phyloP scores from a whole-genome alignment of 2,329 filamentous ascomycete genomes.

The Beauveria rudraprayagi region DNA sequence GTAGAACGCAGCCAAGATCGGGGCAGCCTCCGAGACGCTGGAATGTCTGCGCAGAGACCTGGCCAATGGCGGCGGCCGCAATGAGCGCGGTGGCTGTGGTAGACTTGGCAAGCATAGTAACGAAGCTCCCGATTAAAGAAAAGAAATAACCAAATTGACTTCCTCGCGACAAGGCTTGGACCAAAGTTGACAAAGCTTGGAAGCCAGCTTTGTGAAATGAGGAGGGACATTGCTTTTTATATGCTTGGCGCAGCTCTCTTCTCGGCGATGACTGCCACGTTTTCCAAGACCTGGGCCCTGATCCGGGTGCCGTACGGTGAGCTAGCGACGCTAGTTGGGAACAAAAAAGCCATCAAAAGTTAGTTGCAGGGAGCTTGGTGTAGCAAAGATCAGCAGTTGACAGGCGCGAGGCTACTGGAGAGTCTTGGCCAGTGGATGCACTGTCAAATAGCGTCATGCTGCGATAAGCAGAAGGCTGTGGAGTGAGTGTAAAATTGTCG shows the following conservation, averaged over 20 bases:
- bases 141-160: neutral
- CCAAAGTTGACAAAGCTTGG: neutral
- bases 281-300: neutral
- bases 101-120: constrained; percentile 29
- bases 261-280: neutral
- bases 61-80: constrained; percentile 24
- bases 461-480: neutral
- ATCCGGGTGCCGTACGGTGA: neutral
- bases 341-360: neutral
- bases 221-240: neutral
- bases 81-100: constrained; percentile 23
- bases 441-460: neutral
- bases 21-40: constrained; percentile 53
- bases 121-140: neutral
- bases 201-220: neutral
- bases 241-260: neutral
- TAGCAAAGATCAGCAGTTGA: constrained; percentile 9
- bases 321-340: neutral
- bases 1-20: constrained; percentile 50
- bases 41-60: constrained; percentile 47
- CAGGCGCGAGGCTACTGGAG: neutral
- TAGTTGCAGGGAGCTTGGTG: neutral
- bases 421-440: neutral
- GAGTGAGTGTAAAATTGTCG: neutral
- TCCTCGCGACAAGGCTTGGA: neutral